A percentile compares a stretch with the other conserved stretches of the same genome.
Conservation (phyloP, 495 filamentous ascomycete genomes). For the Aspergillus asperescens region DNA sequence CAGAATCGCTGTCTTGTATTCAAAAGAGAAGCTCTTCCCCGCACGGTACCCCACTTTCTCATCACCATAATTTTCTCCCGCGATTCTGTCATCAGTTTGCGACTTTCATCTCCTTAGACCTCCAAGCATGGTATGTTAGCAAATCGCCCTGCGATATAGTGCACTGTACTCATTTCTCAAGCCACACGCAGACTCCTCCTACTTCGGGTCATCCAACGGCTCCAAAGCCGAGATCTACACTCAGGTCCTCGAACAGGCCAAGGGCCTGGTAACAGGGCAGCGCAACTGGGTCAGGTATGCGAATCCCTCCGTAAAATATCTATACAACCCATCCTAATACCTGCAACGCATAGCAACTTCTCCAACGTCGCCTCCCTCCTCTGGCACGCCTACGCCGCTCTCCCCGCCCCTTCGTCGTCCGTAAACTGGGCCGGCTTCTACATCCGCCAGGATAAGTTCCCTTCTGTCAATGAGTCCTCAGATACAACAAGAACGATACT, state of each 20-base stretch:
- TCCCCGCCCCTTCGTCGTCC: conserved; percentile 63
- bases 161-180: conserved; percentile 26
- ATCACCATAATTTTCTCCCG: conserved; percentile 1
- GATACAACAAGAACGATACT: conserved; percentile 43
- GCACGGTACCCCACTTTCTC: conserved; percentile 1
- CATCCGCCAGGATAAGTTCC: conserved; percentile 58
- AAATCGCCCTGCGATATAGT: not conserved
- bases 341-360: conserved; percentile 61
- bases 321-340: not conserved
- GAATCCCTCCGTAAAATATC: not conserved
- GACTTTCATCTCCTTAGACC: not conserved
- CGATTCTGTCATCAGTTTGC: not conserved
- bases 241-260: conserved; percentile 66
- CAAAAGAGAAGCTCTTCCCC: not conserved
- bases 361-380: conserved; percentile 79
- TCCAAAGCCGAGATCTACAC: conserved; percentile 73
- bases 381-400: conserved; percentile 77
- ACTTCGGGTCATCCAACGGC: conserved; percentile 53
- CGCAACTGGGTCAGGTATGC: conserved; percentile 77
- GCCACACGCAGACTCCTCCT: conserved; percentile 86
- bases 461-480: conserved; percentile 25
- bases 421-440: conserved; percentile 96
- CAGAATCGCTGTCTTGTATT: not conserved
- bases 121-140: not conserved
- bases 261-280: conserved; percentile 69